Conservation (phyloP, 768 basidiomycete genomes). For the Kwoniella bestiolae region DNA sequence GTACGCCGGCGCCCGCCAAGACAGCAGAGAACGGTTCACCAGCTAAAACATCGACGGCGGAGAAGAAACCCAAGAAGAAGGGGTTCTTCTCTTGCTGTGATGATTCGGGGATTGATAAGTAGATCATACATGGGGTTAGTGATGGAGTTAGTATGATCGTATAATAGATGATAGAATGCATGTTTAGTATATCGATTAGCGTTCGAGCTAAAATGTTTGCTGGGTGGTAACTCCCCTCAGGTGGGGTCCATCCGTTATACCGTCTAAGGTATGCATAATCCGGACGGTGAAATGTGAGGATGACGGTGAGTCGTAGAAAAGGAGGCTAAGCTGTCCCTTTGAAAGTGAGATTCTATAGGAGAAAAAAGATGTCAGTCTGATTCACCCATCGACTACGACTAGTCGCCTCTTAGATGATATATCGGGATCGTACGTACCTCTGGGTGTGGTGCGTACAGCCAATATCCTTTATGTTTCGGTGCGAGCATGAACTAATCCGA, state of each 20-base stretch:
- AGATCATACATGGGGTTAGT: neutral
- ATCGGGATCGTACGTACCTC: slow-evolving; percentile 15
- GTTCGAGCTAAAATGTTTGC: neutral
- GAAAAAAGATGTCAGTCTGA: neutral
- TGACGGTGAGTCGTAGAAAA: too few relatives aligned
- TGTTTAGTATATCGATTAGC: neutral
- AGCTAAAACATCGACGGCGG: slow-evolving; percentile 2
- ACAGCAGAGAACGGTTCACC: neutral
- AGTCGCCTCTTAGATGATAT: too few relatives aligned
- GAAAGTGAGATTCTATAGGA: neutral
- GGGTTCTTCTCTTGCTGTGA: slow-evolving; percentile 39
- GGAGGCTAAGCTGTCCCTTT: slow-evolving; percentile 5
- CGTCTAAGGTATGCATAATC: too few relatives aligned
- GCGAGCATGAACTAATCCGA: slow-evolving; percentile 18
- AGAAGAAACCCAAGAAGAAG: slow-evolving; percentile 34
- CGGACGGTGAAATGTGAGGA: too few relatives aligned
- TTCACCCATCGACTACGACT: too few relatives aligned
- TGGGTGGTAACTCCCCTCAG: too few relatives aligned
- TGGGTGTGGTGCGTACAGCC: slow-evolving; percentile 25
- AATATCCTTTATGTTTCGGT: slow-evolving; percentile 22
- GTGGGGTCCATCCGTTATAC: too few relatives aligned
- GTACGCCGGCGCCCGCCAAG: slow-evolving; percentile 16
- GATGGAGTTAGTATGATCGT: neutral
- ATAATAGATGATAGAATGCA: slow-evolving; percentile 2
- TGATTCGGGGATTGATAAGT: slow-evolving; percentile 29